Conservation (phyloP, 805 yeast genomes). For the Saturnispora diversa region DNA sequence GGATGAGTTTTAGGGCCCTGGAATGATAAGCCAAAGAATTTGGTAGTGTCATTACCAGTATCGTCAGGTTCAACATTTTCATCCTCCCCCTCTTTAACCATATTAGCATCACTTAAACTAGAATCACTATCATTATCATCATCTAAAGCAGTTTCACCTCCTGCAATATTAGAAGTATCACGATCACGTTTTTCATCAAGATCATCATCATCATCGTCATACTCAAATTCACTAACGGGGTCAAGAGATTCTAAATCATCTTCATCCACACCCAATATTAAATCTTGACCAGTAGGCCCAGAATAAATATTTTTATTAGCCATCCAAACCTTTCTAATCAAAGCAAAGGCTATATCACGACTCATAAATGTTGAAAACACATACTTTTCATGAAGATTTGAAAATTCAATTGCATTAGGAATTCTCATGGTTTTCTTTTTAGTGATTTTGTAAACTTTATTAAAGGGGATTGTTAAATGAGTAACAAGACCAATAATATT, state of each 20-base stretch:
- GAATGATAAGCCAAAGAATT: conserved; percentile 33
- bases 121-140: conserved; percentile 22
- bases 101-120: conserved; percentile 26
- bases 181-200: conserved; percentile 21
- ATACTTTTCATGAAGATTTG: conserved; percentile 54
- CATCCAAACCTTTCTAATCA: conserved; percentile 58
- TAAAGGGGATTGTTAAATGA: conserved; percentile 46
- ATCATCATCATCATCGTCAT: conserved; percentile 27
- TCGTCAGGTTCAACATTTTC: conserved; percentile 9
- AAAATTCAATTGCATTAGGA: conserved; percentile 60
- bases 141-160: not conserved
- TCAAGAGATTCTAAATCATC: conserved; percentile 13
- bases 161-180: conserved; percentile 15
- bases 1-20: conserved; percentile 33
- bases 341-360: conserved; percentile 45
- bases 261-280: conserved; percentile 15
- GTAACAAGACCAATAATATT: conserved; percentile 64
- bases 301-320: conserved; percentile 27
- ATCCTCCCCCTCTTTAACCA: conserved; percentile 26
- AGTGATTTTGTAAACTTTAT: conserved; percentile 55
- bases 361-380: conserved; percentile 58
- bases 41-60: conserved; percentile 19
- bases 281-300: not conserved
- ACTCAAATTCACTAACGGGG: conserved; percentile 17
- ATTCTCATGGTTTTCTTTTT: conserved; percentile 59